Evolutionary conservation across 805 yeast genomes (phyloP).

Genomic region (Pichia pseudocactophila): DNA sequence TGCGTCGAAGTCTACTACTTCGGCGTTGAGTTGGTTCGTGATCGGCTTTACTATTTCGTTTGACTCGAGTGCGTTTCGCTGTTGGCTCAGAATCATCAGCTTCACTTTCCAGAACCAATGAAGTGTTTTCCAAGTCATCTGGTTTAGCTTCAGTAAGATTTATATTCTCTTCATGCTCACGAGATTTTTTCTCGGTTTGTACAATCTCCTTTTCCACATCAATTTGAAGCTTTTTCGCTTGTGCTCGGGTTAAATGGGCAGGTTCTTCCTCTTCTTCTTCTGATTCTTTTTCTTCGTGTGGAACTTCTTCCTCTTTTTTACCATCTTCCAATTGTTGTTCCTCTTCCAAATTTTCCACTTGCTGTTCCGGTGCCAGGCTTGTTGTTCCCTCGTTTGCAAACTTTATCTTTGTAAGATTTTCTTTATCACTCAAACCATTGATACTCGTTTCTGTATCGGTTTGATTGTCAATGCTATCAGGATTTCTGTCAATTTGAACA

Average conservation of each 20-base stretch:
- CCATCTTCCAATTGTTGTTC: neutral
- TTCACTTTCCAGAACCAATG: neutral
- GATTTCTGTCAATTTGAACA: no score
- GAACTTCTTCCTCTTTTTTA: neutral
- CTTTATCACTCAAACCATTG: no score
- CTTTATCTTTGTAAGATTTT: no score
- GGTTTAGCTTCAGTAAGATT: neutral
- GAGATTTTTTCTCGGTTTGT: slow-evolving; percentile 5
- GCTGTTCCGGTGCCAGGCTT: no score
- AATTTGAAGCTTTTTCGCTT: slow-evolving; percentile 4
- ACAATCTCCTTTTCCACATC: slow-evolving; percentile 8
- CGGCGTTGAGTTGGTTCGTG: slow-evolving; percentile 6
- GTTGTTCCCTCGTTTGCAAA: no score
- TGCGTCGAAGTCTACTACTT: slow-evolving; percentile 12
- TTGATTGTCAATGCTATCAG: no score
- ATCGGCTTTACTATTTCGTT: slow-evolving; percentile 10
- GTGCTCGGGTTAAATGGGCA: slow-evolving; percentile 9
- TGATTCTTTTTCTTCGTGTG: neutral
- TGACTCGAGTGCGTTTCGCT: neutral
- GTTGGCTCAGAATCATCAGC: neutral
- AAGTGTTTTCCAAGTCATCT: neutral
- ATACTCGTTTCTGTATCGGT: no score
- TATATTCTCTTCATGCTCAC: slow-evolving; percentile 6
- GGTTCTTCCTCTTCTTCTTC: slow-evolving; percentile 8
- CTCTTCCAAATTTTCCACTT: neutral